Conservation (phyloP, 768 basidiomycete genomes). For the Phaeotremella fagi region DNA sequence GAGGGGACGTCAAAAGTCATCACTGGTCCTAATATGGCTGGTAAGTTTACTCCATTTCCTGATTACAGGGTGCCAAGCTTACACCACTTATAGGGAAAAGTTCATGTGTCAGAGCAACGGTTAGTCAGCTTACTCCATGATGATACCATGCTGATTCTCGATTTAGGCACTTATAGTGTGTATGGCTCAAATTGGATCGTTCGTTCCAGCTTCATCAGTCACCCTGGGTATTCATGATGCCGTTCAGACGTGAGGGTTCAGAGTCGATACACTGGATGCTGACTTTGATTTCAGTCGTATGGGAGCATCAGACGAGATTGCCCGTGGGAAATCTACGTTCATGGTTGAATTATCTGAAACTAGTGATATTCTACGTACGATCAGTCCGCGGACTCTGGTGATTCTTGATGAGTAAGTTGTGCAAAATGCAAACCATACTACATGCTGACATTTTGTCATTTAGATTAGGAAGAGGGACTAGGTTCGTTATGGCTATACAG, state of each 20-base stretch:
- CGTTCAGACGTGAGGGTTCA: conserved; percentile 58
- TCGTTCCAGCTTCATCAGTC: conserved; percentile 75
- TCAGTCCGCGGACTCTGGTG: conserved; percentile 71
- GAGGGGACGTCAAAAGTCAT: conserved; percentile 45
- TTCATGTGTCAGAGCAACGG: conserved; percentile 60
- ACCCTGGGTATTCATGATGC: conserved; percentile 76
- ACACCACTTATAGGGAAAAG: conserved; percentile 60
- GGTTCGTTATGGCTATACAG: conserved; percentile 48
- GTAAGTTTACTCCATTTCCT: conserved; percentile 14
- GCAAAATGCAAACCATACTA: not conserved
- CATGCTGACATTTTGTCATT: not conserved
- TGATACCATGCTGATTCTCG: no score
- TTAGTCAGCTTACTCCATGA: conserved; percentile 59
- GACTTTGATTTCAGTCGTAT: conserved; percentile 55
- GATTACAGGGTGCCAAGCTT: conserved; percentile 3
- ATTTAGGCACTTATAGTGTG: conserved; percentile 36
- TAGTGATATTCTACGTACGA: conserved; percentile 74
- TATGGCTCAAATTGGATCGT: conserved; percentile 82
- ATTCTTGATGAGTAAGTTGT: conserved; percentile 64
- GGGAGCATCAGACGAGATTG: conserved; percentile 87
- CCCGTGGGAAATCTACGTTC: conserved; percentile 80
- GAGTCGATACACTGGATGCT: not conserved
- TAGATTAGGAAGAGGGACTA: conserved; percentile 45
- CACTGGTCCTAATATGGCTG: conserved; percentile 53
- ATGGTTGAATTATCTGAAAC: conserved; percentile 98